Evolutionary conservation across 2,329 filamentous ascomycete genomes (phyloP).

Genomic region (Blastomyces silverae): DNA sequence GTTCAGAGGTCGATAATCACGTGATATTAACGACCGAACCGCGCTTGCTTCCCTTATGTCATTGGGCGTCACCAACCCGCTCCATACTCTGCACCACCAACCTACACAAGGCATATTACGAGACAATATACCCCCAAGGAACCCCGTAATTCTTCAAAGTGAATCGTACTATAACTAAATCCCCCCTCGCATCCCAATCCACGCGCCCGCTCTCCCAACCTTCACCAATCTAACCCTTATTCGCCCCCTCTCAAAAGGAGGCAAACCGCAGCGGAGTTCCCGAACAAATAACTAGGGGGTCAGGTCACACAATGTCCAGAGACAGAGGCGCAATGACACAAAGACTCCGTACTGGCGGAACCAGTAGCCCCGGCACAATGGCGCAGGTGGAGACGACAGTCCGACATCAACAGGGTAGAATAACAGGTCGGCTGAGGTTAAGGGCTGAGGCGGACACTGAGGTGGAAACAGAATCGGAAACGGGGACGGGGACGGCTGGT

Average conservation of each 20-base stretch:
- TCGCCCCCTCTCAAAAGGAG: neutral
- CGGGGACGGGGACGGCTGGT: neutral
- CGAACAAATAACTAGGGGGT: no score
- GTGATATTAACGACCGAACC: no score
- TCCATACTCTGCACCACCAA: neutral
- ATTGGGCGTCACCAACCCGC: no score
- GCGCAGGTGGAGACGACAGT: neutral
- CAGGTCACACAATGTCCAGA: conserved; percentile 6
- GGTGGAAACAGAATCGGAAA: conserved; percentile 2
- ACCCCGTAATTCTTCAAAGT: neutral
- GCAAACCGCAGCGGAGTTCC: neutral
- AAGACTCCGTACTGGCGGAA: neutral
- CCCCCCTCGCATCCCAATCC: neutral
- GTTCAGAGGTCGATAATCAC: no score
- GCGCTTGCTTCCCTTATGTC: no score
- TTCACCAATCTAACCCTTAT: neutral
- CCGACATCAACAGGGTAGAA: neutral
- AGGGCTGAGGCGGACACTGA: conserved; percentile 16
- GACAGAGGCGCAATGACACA: neutral
- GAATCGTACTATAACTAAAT: neutral
- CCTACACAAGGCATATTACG: neutral
- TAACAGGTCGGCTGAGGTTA: conserved; percentile 18
- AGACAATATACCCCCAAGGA: neutral
- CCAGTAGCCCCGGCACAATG: neutral
- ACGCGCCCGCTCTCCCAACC: neutral